Evolutionary conservation across 805 yeast genomes (phyloP), one percentile per base, ranked within the genome.

Genomic region (Hermanozyma aechmeae): DNA sequence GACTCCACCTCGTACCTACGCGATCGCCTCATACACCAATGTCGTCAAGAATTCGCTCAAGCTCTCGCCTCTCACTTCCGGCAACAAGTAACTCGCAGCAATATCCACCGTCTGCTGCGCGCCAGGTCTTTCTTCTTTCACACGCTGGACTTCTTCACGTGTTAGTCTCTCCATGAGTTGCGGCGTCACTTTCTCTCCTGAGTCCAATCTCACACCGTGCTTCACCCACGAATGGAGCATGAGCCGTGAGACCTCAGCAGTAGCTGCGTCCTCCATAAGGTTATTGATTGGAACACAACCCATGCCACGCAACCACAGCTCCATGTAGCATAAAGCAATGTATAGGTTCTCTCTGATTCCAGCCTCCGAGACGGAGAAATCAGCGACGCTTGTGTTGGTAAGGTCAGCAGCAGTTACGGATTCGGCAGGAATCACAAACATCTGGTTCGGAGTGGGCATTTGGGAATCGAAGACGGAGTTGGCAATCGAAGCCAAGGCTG

Each of bases 221-320:
- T 30, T 33, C n/a, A 41, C 45, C 50, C 50, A 45, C 16, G 44
- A 33, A 29, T 43, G 30, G 18, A 45, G 30, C 28, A 39, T 45
- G 22, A 42, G 35, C 22, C 50, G 29, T 5, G 49, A 44, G 8
- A 44, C 49, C 31, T 44, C 49, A 0, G 49, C 49, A 3, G 50
- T 45, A 10, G 49, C 50, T 1, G 50, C 47, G 31, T 45, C 50
- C 33, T 43, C 50, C 50, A 44, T 44, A 15, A 44, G 31, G 27
- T 39, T 33, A 28, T 41, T 44, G 27, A 45, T 45, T 9, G 48
- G 48, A 16, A 45, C 48, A 26, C 50, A 45, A 6, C 47, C 48
- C 16, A 34, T 13, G 12, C 48, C 50, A 16, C 46, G 38, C 26
- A 40, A 20, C 48, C 50, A 45, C 12, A 40, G 29, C 34, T 43